Evolutionary conservation across 495 filamentous ascomycete species (phyloP), one percentile per base, ranked within the genome.

Genomic region (Trichodelitschia bisporula): DNA sequence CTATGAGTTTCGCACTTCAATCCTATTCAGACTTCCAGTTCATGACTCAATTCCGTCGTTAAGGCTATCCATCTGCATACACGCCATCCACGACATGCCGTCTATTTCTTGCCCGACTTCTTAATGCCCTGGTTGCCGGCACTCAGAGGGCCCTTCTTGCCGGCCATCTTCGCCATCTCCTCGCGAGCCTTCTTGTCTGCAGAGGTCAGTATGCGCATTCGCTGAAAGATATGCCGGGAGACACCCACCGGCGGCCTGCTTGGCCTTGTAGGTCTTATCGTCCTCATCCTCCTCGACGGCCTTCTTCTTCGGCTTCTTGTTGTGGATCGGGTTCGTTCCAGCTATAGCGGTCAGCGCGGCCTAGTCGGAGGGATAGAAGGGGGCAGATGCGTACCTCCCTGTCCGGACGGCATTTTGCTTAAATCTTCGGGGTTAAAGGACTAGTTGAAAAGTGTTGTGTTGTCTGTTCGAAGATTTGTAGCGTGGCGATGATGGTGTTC

Each of bases 271-370:
- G 8, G 46, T 47, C 26, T 43, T 34, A 23, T 52, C 48, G 15
- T 50, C 48, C 35, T 54, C 50, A 15, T 45, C 42, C 14, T 43
- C 39, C 26, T 54, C 50, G 11, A 27, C 35, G 28, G 34, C 31
- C 29, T 30, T 14, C 44, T 51, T 51, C 40, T 51, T 51, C 18
- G 44, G 40, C 47, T 51, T 50, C 37, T 54, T 51, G 44, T 51
- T 51, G 46, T 51, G 48, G 34, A 51, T 45, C 2, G 49, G 47
- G 32, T 53, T 51, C n/a, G 49, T 53, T 15, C 49, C 49, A 27
- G 45, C 47, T 51, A 29, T 4, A 35, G 3, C n/a, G 21, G 26
- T 18, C 1, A 26, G 16, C 25, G 9, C 14, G 11, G 19, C 12
- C 21, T 9, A 15, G 31, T n/a, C 6, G 27, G 15, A 32, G 15